phyloP scores from a whole-genome alignment of 257 asterid genomes.

The Solanum bulbocastanum region DNA sequence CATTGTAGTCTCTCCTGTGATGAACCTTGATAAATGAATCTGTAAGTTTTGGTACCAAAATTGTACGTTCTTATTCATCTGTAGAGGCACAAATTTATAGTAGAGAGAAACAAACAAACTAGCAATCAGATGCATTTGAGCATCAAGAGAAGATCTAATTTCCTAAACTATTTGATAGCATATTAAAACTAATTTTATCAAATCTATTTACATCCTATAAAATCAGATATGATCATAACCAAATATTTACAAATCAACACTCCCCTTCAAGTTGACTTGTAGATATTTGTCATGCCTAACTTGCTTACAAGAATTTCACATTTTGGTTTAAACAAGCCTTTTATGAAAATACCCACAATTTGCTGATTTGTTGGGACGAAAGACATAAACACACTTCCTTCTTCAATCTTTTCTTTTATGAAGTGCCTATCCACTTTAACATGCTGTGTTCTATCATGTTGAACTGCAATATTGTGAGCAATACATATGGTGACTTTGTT shows the following conservation, averaged over 20 bases:
- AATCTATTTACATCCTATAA: neutral
- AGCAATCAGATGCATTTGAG: neutral
- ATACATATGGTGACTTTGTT: neutral
- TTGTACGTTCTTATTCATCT: neutral
- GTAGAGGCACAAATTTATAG: neutral
- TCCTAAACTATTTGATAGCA: neutral
- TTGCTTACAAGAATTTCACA: neutral
- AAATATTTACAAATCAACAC: neutral
- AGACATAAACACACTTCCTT: neutral
- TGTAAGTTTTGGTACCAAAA: neutral
- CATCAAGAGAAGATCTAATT: neutral
- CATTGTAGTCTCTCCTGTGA: neutral
- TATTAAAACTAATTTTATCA: no score
- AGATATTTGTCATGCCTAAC: neutral
- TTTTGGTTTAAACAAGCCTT: neutral
- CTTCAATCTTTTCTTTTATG: neutral
- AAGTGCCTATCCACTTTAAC: neutral
- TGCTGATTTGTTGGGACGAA: neutral
- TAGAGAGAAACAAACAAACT: neutral
- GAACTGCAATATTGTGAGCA: neutral
- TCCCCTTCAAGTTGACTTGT: neutral
- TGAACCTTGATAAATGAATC: neutral
- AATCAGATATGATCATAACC: neutral
- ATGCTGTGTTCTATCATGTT: neutral
- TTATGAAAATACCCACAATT: neutral